Conservation (phyloP, 2,329 filamentous ascomycete species). For the Apiospora koreana region DNA sequence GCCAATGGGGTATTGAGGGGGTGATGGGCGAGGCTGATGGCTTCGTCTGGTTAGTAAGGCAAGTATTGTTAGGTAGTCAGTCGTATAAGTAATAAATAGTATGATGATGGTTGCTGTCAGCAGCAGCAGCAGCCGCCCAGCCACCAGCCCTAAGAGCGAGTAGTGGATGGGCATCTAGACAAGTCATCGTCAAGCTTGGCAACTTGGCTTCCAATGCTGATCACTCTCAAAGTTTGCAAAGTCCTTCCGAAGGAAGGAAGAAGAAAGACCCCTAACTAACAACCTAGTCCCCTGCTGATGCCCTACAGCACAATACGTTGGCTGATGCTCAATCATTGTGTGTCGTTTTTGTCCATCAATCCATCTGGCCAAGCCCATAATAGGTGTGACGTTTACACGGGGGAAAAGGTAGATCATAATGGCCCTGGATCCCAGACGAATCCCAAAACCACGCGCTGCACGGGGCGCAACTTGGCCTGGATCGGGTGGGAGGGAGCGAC, state of each 20-base stretch:
- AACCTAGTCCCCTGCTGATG: too few relatives aligned
- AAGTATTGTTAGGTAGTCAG: too few relatives aligned
- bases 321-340: neutral
- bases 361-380: neutral
- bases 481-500: neutral
- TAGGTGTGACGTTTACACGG: neutral
- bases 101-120: too few relatives aligned
- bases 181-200: neutral
- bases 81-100: too few relatives aligned
- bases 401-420: slow-evolving; percentile 3
- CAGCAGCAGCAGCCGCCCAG: too few relatives aligned
- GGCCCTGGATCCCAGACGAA: neutral
- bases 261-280: neutral
- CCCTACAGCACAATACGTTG: neutral
- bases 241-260: neutral
- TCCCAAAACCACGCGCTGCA: neutral
- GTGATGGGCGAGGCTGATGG: too few relatives aligned
- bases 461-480: neutral
- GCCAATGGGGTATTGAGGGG: neutral
- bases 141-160: too few relatives aligned
- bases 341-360: too few relatives aligned
- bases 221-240: too few relatives aligned
- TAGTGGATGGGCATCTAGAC: neutral
- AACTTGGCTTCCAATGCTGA: neutral
- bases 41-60: too few relatives aligned